Conservation (phyloP, 768 basidiomycete species). For the Boletales sp. region DNA sequence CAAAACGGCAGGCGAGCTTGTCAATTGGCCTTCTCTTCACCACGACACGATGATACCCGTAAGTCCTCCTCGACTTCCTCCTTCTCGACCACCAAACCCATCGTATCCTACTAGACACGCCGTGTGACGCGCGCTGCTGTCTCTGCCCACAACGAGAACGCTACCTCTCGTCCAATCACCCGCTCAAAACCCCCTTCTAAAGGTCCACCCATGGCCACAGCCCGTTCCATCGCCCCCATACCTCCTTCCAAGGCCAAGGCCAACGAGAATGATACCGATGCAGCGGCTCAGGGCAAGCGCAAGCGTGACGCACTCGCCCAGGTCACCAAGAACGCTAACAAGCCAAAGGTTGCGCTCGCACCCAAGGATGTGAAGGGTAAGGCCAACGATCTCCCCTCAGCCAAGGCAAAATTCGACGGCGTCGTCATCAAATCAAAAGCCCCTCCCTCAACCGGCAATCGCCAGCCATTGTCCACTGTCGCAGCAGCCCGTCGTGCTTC, state of each 20-base stretch:
- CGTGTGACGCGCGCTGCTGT: slow-evolving; percentile 59
- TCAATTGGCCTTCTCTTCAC: slow-evolving; percentile 30
- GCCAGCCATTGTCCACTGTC: slow-evolving; percentile 56
- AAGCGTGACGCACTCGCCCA: slow-evolving; percentile 77
- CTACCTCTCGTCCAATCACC: slow-evolving; percentile 58
- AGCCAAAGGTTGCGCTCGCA: slow-evolving; percentile 35
- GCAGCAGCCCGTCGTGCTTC: slow-evolving; percentile 40
- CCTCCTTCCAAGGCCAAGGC: slow-evolving; percentile 36
- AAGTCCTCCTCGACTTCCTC: slow-evolving; percentile 11
- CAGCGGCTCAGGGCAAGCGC: slow-evolving; percentile 55
- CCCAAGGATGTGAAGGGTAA: slow-evolving; percentile 51
- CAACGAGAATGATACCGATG: slow-evolving; percentile 44
- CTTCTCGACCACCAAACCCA: background rate
- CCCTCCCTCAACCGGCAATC: slow-evolving; percentile 28
- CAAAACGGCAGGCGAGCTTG: slow-evolving; percentile 31
- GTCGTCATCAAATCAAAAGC: slow-evolving; percentile 57
- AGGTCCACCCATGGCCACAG: slow-evolving; percentile 32
- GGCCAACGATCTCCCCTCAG: slow-evolving; percentile 39
- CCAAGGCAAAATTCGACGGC: slow-evolving; percentile 55
- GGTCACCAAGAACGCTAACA: slow-evolving; percentile 53
- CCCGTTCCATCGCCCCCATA: slow-evolving; percentile 34
- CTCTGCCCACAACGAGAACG: slow-evolving; percentile 61
- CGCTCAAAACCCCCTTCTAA: slow-evolving; percentile 56
- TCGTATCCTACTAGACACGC: slow-evolving; percentile 45
- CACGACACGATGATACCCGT: slow-evolving; percentile 41